Percentiles rank a stretch among this genome's conserved stretches.
Evolutionary conservation across 2,329 filamentous ascomycete species (phyloP).

Genomic region (Cercospora sp.): DNA sequence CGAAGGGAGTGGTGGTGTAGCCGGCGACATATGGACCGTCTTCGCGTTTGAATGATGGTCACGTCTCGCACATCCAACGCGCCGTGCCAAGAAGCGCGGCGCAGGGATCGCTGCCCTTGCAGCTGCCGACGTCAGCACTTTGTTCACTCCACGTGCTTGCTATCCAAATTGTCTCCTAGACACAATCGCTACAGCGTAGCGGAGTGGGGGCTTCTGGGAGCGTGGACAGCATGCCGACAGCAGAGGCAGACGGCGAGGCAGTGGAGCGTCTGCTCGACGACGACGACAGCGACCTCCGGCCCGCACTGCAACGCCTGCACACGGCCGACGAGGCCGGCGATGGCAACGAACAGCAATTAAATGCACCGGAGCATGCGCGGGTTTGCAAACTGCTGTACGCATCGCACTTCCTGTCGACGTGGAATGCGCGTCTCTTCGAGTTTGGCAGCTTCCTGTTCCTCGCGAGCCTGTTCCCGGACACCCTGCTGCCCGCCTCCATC

Average conservation of each 20-base stretch:
- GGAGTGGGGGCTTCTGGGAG: not conserved
- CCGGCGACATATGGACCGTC: not conserved
- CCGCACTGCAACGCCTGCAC: not conserved
- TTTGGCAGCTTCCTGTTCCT: slow-evolving; percentile 54
- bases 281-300: not conserved
- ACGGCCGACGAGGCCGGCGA: not conserved
- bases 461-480: slow-evolving; percentile 50
- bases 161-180: not conserved
- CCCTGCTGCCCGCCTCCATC: slow-evolving; percentile 65
- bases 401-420: slow-evolving; percentile 52
- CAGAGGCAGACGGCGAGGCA: not conserved
- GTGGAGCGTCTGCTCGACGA: not conserved
- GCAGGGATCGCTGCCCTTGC: not conserved
- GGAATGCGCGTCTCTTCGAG: slow-evolving; percentile 53
- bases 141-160: not conserved
- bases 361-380: not conserved
- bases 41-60: not conserved
- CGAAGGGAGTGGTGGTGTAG: not conserved
- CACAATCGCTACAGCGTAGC: not conserved
- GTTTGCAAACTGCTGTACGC: slow-evolving; percentile 39
- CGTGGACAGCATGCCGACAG: not conserved
- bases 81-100: not conserved
- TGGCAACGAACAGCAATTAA: not conserved
- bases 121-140: not conserved
- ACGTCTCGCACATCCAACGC: not conserved